Percentiles rank a stretch among this genome's conserved stretches.
Conservation (phyloP, 805 yeast genomes). For the Barnettozyma salicaria region DNA sequence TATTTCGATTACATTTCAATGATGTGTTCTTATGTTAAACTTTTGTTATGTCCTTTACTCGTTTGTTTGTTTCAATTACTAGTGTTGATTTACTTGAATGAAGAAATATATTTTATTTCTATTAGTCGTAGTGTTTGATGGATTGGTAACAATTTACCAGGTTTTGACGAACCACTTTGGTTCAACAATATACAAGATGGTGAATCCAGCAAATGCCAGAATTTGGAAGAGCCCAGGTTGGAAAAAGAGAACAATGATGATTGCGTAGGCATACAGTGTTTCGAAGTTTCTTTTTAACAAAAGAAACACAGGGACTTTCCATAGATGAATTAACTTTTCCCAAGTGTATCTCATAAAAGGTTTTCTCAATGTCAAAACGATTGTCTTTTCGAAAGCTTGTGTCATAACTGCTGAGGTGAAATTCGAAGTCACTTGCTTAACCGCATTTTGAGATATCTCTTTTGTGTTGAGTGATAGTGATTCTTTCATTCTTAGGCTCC, state of each 20-base stretch:
- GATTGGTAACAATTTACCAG: constrained; percentile 5
- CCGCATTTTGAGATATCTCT: constrained; percentile 26
- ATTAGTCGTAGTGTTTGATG: neutral
- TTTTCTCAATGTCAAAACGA: constrained; percentile 26
- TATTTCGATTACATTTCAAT: neutral
- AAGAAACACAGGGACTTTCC: constrained; percentile 21
- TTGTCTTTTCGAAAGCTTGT: constrained; percentile 30
- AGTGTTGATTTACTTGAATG: no score
- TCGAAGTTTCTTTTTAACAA: constrained; percentile 9
- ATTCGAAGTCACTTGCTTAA: constrained; percentile 25
- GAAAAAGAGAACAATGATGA: constrained; percentile 15
- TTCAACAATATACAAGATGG: constrained; percentile 9
- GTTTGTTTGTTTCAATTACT: no score
- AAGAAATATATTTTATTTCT: no score
- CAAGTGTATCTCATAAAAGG: constrained; percentile 25
- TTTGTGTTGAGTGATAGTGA: constrained; percentile 27
- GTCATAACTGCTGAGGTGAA: constrained; percentile 38
- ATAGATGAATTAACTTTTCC: constrained; percentile 25
- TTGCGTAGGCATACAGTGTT: constrained; percentile 11
- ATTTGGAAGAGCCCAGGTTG: constrained; percentile 20
- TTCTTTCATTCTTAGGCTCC: constrained; percentile 48
- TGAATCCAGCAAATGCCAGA: constrained; percentile 5
- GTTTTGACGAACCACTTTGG: constrained; percentile 15
- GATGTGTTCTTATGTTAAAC: neutral
- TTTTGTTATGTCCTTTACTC: neutral